phyloP scores from a whole-genome alignment of 78 protist genomes.

The Dictyostelium discoideum region DNA sequence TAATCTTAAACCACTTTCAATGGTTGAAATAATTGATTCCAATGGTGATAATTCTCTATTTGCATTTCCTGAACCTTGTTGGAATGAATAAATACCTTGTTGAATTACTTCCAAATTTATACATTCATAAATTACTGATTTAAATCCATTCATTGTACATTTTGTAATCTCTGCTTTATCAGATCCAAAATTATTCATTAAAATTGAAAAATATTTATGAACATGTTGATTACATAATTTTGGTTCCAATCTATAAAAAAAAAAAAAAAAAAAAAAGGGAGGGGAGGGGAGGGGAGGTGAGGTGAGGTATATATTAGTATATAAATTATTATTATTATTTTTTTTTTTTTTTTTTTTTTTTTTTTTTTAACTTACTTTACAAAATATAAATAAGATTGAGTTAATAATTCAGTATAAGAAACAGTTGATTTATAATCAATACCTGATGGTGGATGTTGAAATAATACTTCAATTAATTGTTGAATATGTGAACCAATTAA shows the following conservation, averaged over 20 bases:
- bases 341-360: too few relatives aligned
- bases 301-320: background rate
- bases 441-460: conserved; percentile 42
- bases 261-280: too few relatives aligned
- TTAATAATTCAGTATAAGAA: conserved; percentile 52
- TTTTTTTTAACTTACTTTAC: background rate
- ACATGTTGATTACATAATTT: conserved; percentile 47
- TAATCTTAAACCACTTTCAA: conserved; percentile 11
- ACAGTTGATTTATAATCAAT: conserved; percentile 23
- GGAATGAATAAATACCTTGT: conserved; percentile 9
- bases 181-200: conserved; percentile 58
- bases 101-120: conserved; percentile 34
- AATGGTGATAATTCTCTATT: conserved; percentile 13
- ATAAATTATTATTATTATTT: background rate
- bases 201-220: conserved; percentile 31
- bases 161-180: conserved; percentile 42
- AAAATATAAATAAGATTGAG: conserved; percentile 33
- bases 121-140: conserved; percentile 49
- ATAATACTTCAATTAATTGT: conserved; percentile 66
- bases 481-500: conserved; percentile 23
- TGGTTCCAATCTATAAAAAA: conserved; percentile 5
- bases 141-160: conserved; percentile 65
- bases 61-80: background rate
- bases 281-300: too few relatives aligned
- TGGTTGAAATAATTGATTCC: background rate